phyloP scores from a whole-genome alignment of 805 yeast species.

The Candida hungchunana region DNA sequence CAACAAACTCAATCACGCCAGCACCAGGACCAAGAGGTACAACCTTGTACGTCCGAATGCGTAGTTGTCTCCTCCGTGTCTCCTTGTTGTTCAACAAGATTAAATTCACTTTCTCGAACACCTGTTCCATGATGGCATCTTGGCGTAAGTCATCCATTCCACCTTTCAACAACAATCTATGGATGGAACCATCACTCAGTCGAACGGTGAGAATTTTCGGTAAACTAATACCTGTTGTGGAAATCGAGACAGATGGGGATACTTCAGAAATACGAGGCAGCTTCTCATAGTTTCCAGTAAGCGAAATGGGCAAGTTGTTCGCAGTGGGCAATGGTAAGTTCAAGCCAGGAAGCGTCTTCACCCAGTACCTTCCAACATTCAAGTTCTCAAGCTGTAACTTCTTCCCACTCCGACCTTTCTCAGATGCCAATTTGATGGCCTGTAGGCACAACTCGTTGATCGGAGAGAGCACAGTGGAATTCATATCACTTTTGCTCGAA shows the following conservation, averaged over 20 bases:
- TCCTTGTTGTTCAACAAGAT: constrained; percentile 53
- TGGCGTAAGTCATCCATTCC: constrained; percentile 91
- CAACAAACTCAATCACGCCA: constrained; percentile 89
- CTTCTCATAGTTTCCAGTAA: constrained; percentile 38
- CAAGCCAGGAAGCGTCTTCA: constrained; percentile 37
- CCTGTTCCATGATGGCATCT: constrained; percentile 97
- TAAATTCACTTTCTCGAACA: constrained; percentile 78
- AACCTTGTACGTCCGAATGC: constrained; percentile 81
- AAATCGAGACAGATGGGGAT: constrained; percentile 47
- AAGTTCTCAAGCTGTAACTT: constrained; percentile 30
- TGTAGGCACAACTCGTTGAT: constrained; percentile 49
- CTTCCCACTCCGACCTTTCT: constrained; percentile 30
- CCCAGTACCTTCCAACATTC: constrained; percentile 56
- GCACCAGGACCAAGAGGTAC: constrained; percentile 83
- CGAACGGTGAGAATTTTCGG: constrained; percentile 71
- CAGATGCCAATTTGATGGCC: constrained; percentile 47
- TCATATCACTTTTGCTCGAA: constrained; percentile 24
- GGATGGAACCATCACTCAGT: constrained; percentile 54
- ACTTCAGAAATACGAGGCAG: constrained; percentile 47
- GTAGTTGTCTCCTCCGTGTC: constrained; percentile 52
- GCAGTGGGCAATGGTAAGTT: constrained; percentile 67
- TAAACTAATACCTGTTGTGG: constrained; percentile 77
- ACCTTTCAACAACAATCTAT: constrained; percentile 68
- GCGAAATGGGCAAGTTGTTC: constrained; percentile 39
- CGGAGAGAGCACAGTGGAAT: constrained; percentile 34